These are phyloP conservation scores for Dimocarpus longan DNA, from an alignment of 345 rosid species.

Conservation along the genomic window DNA sequence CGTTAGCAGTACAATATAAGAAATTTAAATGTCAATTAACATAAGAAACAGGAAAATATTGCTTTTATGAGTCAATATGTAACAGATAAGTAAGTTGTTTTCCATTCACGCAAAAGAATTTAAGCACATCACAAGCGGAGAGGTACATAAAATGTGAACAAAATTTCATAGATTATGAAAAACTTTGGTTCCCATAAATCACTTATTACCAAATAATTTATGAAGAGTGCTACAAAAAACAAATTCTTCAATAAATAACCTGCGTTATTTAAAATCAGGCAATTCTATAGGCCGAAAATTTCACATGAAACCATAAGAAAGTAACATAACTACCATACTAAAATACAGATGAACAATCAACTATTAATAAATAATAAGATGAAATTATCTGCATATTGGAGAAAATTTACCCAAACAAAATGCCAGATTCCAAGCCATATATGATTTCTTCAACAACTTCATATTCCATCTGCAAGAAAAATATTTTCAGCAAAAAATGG, in stretches of 20 bases:
- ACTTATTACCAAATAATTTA: neutral
- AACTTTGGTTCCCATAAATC: neutral
- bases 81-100: neutral
- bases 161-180: neutral
- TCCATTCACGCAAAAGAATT: neutral
- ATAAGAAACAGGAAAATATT: neutral
- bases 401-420: slow-evolving; percentile 79
- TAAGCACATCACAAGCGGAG: neutral
- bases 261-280: neutral
- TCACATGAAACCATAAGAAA: neutral
- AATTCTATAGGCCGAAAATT: neutral
- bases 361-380: neutral
- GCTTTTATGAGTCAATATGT: neutral
- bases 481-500: slow-evolving; percentile 4
- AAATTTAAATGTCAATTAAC: neutral
- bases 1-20: slow-evolving; percentile 9
- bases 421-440: slow-evolving; percentile 94
- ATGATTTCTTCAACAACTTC: slow-evolving; percentile 99
- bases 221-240: neutral
- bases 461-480: slow-evolving; percentile 68
- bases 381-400: neutral
- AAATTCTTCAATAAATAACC: neutral
- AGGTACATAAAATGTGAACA: neutral
- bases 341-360: neutral
- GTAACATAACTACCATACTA: neutral